phyloP scores from a whole-genome alignment of 768 basidiomycete genomes.

The Heimioporus sp. region DNA sequence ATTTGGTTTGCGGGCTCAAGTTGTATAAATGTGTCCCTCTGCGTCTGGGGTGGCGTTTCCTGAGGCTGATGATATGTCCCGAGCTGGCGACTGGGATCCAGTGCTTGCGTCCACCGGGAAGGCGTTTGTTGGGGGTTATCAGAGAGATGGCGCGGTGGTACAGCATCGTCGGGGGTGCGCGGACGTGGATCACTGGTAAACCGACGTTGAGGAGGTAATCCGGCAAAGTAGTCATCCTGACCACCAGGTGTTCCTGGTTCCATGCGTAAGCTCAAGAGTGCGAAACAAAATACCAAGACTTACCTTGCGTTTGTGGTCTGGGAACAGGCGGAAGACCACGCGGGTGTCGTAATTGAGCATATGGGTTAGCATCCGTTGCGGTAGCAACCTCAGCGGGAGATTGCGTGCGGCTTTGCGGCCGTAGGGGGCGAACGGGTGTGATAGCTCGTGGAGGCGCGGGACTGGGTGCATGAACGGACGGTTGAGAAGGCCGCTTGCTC shows the following conservation, averaged over 20 bases:
- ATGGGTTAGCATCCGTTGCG: conserved; percentile 35
- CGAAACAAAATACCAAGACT: conserved; percentile 20
- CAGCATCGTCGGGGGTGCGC: conserved; percentile 59
- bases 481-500: conserved; percentile 33
- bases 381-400: conserved; percentile 29
- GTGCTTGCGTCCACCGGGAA: conserved; percentile 83
- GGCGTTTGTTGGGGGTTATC: conserved; percentile 48
- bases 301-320: conserved; percentile 42
- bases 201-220: conserved; percentile 42
- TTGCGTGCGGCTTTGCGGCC: conserved; percentile 29
- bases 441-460: conserved; percentile 15
- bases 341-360: conserved; percentile 52
- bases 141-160: conserved; percentile 52
- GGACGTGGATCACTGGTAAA: conserved; percentile 52
- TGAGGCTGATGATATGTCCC: conserved; percentile 35
- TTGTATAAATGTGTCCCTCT: conserved; percentile 65
- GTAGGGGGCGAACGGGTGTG: conserved; percentile 26
- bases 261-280: conserved; percentile 5
- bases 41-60: conserved; percentile 34
- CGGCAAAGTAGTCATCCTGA: conserved; percentile 45
- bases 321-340: conserved; percentile 69
- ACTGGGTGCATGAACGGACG: conserved; percentile 13
- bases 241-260: conserved; percentile 30
- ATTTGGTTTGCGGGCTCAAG: conserved; percentile 66
- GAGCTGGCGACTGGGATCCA: conserved; percentile 62